Conservation (phyloP, 139 green algal species). For the Coelastrella sp. region DNA sequence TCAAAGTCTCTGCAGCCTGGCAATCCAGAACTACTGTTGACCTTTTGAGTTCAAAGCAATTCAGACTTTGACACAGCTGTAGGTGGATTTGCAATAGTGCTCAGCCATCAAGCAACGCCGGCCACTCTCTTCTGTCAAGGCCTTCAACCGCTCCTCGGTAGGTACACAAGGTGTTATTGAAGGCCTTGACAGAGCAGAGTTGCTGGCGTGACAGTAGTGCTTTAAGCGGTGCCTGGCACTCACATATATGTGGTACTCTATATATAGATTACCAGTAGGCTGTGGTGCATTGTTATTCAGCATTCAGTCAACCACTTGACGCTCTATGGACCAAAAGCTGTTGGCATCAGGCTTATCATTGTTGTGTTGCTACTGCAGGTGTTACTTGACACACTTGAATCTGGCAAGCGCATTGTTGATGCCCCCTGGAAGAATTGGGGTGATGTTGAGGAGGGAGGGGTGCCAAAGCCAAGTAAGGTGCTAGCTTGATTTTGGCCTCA, state of each 20-base stretch:
- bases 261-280: too few relatives aligned
- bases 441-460: conserved; percentile 62
- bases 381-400: conserved; percentile 65
- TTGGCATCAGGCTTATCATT: not conserved
- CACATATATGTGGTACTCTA: too few relatives aligned
- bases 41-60: not conserved
- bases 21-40: not conserved
- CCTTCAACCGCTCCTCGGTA: too few relatives aligned
- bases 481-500: conserved; percentile 8
- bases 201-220: too few relatives aligned
- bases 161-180: too few relatives aligned
- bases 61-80: not conserved
- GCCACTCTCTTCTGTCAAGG: too few relatives aligned
- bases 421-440: conserved; percentile 66
- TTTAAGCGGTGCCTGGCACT: too few relatives aligned
- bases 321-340: not conserved
- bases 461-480: conserved; percentile 61
- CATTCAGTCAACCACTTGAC: not conserved
- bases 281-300: not conserved
- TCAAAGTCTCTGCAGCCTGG: not conserved
- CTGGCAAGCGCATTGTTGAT: conserved; percentile 58
- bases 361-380: not conserved
- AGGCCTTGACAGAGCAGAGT: too few relatives aligned
- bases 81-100: too few relatives aligned
- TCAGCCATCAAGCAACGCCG: too few relatives aligned